Evolutionary conservation across 1,139 yeast species (phyloP).

Genomic region (Zygotorulaspora mrakii): DNA sequence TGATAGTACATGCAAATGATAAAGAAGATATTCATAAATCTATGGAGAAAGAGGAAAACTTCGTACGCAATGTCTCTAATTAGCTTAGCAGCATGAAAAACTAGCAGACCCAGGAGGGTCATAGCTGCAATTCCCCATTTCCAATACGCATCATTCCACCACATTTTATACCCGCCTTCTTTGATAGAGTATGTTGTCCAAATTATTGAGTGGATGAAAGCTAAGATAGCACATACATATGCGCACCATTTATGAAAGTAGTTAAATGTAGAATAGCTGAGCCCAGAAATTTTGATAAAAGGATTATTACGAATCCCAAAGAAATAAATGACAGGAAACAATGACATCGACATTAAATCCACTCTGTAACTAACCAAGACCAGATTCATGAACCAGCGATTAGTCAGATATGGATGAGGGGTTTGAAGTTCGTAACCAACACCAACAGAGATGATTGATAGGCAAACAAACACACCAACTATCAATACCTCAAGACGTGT

Average conservation of each 20-base stretch:
- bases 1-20: constrained; percentile 43
- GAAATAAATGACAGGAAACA: constrained; percentile 51
- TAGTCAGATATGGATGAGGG: constrained; percentile 44
- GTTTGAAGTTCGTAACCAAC: constrained; percentile 40
- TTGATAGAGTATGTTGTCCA: constrained; percentile 40
- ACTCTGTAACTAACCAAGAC: constrained; percentile 53
- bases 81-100: constrained; percentile 43
- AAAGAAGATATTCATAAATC: constrained; percentile 38
- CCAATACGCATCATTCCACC: constrained; percentile 36
- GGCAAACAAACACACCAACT: constrained; percentile 39
- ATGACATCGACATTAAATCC: constrained; percentile 47
- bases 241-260: constrained; percentile 47
- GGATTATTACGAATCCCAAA: constrained; percentile 62
- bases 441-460: constrained; percentile 39
- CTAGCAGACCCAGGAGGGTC: constrained; percentile 41
- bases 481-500: constrained; percentile 47
- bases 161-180: constrained; percentile 32
- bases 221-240: constrained; percentile 37
- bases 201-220: constrained; percentile 51
- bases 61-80: constrained; percentile 50
- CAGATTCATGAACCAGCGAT: constrained; percentile 39
- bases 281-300: constrained; percentile 49
- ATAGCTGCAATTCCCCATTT: constrained; percentile 50
- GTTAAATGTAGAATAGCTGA: constrained; percentile 46
- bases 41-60: constrained; percentile 40